These are phyloP conservation scores for Physcomitrellopsis africana DNA, from an alignment of 225 moss, liverwort and hornwort genomes.

Conservation along the genomic window DNA sequence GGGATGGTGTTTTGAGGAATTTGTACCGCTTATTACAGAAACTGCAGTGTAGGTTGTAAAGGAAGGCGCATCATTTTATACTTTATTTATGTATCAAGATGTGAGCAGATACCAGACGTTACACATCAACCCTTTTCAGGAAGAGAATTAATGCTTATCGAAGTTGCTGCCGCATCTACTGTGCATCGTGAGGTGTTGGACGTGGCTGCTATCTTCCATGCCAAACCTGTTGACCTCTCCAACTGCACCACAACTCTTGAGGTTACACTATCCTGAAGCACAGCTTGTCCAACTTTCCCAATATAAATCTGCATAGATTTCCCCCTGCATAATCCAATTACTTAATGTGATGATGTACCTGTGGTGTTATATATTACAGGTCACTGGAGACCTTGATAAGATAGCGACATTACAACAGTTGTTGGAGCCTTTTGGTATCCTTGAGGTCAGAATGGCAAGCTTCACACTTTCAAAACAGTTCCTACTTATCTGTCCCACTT, in stretches of 20 bases:
- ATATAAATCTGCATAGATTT: too few species aligned
- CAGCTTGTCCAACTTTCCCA: not conserved
- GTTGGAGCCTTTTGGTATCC: constrained; percentile 71
- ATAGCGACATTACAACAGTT: constrained; percentile 79
- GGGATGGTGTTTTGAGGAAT: too few species aligned
- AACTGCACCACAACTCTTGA: constrained; percentile 86
- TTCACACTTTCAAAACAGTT: too few species aligned
- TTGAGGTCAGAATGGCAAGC: constrained; percentile 53
- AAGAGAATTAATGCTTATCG: constrained; percentile 90
- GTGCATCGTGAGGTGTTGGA: constrained; percentile 82
- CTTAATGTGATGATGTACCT: too few species aligned
- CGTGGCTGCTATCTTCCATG: constrained; percentile 88
- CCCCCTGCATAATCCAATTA: too few species aligned
- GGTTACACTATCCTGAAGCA: constrained; percentile 36
- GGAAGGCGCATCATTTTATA: not conserved
- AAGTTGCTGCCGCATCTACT: constrained; percentile 66
- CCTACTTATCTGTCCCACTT: too few species aligned
- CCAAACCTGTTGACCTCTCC: constrained; percentile 90
- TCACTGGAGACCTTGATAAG: constrained; percentile 82
- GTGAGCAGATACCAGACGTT: constrained; percentile 85
- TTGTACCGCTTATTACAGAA: not conserved
- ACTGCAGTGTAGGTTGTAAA: not conserved
- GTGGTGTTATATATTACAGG: constrained; percentile 24
- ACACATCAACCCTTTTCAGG: constrained; percentile 80
- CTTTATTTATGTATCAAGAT: not conserved